A percentile compares a stretch with the other conserved stretches of the same genome.
Evolutionary conservation across 306 rosid genomes (phyloP).

Genomic region (Chamaecrista fasciculata): DNA sequence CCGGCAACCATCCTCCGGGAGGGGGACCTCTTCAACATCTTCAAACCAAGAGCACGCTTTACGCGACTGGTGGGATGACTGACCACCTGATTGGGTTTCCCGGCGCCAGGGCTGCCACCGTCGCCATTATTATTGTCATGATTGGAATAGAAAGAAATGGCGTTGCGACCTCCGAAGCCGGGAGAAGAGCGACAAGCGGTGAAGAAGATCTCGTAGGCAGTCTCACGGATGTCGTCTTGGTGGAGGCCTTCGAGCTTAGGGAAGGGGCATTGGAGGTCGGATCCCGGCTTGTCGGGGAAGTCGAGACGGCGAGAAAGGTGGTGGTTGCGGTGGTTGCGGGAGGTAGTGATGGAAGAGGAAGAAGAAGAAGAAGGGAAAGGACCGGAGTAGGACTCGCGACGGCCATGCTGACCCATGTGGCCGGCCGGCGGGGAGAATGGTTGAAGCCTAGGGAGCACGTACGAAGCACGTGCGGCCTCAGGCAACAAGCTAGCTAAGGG

Average conservation of each 20-base stretch:
- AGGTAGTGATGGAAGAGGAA: background rate
- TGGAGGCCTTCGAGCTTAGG: conserved; percentile 46
- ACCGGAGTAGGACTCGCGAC: conserved; percentile 61
- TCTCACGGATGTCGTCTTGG: conserved; percentile 60
- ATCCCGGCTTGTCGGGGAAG: conserved; percentile 1
- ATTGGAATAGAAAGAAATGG: conserved; percentile 47
- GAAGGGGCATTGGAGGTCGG: conserved; percentile 57
- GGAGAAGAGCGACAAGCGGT: conserved; percentile 79
- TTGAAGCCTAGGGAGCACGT: no score
- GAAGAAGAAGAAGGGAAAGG: conserved; percentile 23
- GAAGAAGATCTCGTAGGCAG: conserved; percentile 91
- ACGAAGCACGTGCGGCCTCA: no score
- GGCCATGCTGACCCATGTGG: conserved; percentile 81
- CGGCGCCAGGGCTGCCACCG: background rate
- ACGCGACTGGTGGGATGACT: conserved; percentile 73
- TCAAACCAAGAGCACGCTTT: conserved; percentile 75
- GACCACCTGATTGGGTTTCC: conserved; percentile 47
- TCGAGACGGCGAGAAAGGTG: background rate
- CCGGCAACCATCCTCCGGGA: conserved; percentile 72
- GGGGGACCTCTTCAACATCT: conserved; percentile 82
- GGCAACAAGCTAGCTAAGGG: no score
- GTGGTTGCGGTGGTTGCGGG: conserved; percentile 25
- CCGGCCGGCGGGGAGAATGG: background rate
- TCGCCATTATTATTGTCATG: conserved; percentile 10
- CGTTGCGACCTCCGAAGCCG: conserved; percentile 72